These are phyloP conservation scores for Pseudogymnoascus sp. DNA, from an alignment of 2,329 filamentous ascomycete species.

Conservation along the genomic window DNA sequence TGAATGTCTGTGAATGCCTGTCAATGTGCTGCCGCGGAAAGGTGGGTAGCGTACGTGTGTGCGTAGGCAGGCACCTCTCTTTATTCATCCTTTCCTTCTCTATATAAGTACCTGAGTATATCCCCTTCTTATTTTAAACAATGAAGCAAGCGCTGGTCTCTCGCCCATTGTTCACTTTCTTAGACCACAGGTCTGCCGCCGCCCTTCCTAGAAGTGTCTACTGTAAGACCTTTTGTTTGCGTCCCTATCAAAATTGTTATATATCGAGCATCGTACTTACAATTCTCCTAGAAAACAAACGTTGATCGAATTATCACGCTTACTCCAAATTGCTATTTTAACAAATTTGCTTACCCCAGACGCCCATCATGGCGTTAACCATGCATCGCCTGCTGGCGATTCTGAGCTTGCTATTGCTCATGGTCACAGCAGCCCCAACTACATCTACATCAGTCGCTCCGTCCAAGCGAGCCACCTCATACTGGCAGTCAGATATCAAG, in stretches of 20 bases:
- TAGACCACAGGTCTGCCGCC: not conserved
- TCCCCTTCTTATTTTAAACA: not conserved
- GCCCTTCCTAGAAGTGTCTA: not conserved
- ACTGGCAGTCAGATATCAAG: slow-evolving; percentile 26
- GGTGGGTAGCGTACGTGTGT: not conserved
- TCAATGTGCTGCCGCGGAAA: not conserved
- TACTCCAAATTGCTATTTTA: not conserved
- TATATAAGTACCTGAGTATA: slow-evolving; percentile 5
- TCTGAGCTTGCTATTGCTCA: slow-evolving; percentile 2
- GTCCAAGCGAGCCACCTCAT: slow-evolving; percentile 9
- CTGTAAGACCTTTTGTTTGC: not conserved
- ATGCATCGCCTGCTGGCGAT: slow-evolving; percentile 2
- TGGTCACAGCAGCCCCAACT: not conserved
- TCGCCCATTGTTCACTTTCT: slow-evolving; percentile 1
- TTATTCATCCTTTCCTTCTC: not conserved
- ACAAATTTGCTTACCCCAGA: not conserved
- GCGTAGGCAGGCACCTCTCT: not conserved
- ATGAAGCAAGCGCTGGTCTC: slow-evolving; percentile 4
- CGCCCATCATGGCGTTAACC: not conserved
- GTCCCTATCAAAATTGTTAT: not conserved
- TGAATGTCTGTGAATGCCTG: not conserved
- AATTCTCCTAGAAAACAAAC: not conserved
- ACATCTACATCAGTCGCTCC: not conserved
- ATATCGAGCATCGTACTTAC: not conserved
- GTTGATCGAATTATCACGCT: not conserved